Conservation (phyloP, 2,329 filamentous ascomycete species). For the Trichoderma breve region DNA sequence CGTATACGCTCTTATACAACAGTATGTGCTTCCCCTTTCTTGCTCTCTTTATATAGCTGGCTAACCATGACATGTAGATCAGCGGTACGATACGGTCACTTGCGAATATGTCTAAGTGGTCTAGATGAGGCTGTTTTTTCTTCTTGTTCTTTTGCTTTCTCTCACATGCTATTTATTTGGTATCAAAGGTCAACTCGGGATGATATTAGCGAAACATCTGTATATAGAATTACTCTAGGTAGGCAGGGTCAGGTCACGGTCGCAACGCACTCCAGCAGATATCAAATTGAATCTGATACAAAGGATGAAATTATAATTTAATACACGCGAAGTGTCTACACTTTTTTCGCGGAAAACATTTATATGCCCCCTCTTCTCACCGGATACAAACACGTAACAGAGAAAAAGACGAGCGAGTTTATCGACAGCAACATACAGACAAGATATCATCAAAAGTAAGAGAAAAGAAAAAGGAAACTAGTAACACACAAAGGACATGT, state of each 20-base stretch:
- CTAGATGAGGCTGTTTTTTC: not conserved
- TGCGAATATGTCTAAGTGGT: constrained; percentile 41
- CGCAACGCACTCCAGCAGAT: not conserved
- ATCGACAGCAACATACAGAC: constrained; percentile 3
- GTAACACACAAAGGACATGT: constrained; percentile 8
- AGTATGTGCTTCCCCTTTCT: constrained; percentile 30
- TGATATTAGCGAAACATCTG: not conserved
- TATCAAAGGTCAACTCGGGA: not conserved
- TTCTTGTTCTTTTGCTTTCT: not conserved
- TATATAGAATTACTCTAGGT: constrained; percentile 7
- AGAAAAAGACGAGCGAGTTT: not conserved
- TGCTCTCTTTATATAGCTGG: constrained; percentile 17
- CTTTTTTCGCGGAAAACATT: not conserved
- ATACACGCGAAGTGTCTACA: constrained; percentile 5
- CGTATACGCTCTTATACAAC: constrained; percentile 45
- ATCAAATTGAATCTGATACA: not conserved
- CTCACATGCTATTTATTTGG: not conserved
- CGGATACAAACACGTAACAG: not conserved
- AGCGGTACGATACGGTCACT: constrained; percentile 42
- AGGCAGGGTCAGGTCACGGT: not conserved
- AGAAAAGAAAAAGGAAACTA: not conserved
- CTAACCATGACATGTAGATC: constrained; percentile 28
- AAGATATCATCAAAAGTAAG: constrained; percentile 8
- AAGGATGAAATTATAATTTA: constrained; percentile 11
- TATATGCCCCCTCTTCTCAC: not conserved